phyloP scores from a whole-genome alignment of 1,284 basidiomycete species.

The Ustilago cynodontis region DNA sequence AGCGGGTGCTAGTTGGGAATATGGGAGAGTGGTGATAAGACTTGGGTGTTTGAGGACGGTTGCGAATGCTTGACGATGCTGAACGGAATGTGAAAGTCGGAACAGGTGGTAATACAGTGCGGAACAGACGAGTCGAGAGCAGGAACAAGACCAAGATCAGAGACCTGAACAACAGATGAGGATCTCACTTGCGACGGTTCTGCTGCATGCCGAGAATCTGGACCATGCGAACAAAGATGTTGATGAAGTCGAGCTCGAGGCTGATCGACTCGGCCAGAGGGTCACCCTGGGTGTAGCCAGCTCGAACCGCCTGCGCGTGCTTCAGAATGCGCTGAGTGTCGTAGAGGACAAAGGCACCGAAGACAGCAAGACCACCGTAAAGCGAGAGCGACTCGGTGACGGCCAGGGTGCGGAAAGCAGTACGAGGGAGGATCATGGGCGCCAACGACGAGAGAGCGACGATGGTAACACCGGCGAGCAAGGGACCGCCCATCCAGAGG shows the following conservation, averaged over 20 bases:
- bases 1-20: neutral
- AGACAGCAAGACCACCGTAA: slow-evolving; percentile 84
- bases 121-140: neutral
- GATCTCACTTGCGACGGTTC: slow-evolving; percentile 59
- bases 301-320: slow-evolving; percentile 80
- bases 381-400: slow-evolving; percentile 83
- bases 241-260: slow-evolving; percentile 87
- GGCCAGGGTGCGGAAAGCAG: slow-evolving; percentile 80
- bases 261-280: slow-evolving; percentile 81
- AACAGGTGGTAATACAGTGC: slow-evolving; percentile 32
- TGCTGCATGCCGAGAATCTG: slow-evolving; percentile 78
- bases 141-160: neutral
- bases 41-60: neutral
- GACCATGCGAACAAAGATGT: slow-evolving; percentile 78
- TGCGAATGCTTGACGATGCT: slow-evolving; percentile 32
- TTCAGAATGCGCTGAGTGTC: slow-evolving; percentile 86
- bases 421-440: slow-evolving; percentile 84
- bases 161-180: neutral
- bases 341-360: slow-evolving; percentile 86
- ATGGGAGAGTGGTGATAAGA: slow-evolving; percentile 22
- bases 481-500: slow-evolving; percentile 79
- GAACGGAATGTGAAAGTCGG: neutral
- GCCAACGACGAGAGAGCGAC: slow-evolving; percentile 87
- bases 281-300: slow-evolving; percentile 78
- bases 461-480: slow-evolving; percentile 82